Evolutionary conservation across 176 grass and related monocot species (phyloP).

Genomic region (Musa itinerans): DNA sequence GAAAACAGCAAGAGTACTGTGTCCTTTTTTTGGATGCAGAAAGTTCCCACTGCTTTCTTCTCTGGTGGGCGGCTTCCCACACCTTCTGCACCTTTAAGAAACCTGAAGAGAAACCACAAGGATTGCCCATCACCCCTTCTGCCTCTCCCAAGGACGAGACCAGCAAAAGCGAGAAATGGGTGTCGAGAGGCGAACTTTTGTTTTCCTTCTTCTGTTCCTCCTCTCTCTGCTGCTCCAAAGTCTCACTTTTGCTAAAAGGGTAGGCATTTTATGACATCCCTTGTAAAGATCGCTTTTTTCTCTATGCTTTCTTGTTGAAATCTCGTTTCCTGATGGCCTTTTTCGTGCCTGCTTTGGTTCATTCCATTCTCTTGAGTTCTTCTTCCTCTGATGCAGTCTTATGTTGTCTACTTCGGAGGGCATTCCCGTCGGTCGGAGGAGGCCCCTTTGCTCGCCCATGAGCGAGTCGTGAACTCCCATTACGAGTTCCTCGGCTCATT

Average conservation of each 20-base stretch:
- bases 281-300: neutral
- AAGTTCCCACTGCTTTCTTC: no score
- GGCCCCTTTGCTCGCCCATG: conserved; percentile 26
- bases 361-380: neutral
- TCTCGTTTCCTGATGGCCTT: neutral
- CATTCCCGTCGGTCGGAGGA: conserved; percentile 51
- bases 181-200: no score
- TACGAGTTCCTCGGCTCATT: conserved; percentile 48
- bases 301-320: neutral
- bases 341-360: neutral
- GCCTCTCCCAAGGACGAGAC: no score
- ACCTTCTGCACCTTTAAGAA: no score
- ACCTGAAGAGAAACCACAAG: no score
- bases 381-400: conserved; percentile 36
- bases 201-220: conserved; percentile 1
- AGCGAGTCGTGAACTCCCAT: conserved; percentile 42
- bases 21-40: no score
- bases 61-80: no score
- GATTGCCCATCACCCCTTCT: no score
- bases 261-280: neutral
- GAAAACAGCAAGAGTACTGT: no score
- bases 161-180: no score
- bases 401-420: conserved; percentile 64
- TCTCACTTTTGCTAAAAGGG: neutral
- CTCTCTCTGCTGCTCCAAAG: neutral